phyloP scores from a whole-genome alignment of 1,284 basidiomycete genomes.

The Naganishia albida region DNA sequence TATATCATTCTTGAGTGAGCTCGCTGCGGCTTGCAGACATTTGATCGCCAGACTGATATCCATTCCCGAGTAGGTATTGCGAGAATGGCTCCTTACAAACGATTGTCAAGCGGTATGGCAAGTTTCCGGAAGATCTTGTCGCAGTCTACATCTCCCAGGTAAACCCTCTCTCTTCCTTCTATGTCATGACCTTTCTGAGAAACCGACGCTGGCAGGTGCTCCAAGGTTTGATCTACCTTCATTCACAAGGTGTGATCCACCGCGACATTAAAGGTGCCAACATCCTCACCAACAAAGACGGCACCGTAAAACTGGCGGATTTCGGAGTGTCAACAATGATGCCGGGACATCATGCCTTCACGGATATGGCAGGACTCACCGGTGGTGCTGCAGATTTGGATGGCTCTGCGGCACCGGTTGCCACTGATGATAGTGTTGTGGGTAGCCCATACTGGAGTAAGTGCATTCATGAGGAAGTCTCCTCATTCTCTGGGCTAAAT shows the following conservation, averaged over 20 bases:
- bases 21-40: conserved; percentile 33
- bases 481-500: conserved; percentile 4
- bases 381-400: conserved; percentile 52
- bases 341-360: conserved; percentile 39
- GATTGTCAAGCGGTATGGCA: conserved; percentile 94
- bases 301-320: conserved; percentile 91
- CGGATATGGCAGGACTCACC: conserved; percentile 27
- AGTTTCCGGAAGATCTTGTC: conserved; percentile 94
- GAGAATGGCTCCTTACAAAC: conserved; percentile 96
- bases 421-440: conserved; percentile 77
- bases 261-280: conserved; percentile 99
- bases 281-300: conserved; percentile 96
- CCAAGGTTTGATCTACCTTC: conserved; percentile 88
- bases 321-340: conserved; percentile 75
- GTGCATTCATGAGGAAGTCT: conserved; percentile 43
- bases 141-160: conserved; percentile 95
- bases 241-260: conserved; percentile 97
- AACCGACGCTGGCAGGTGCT: conserved; percentile 57
- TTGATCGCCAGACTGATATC: conserved; percentile 9
- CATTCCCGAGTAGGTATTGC: conserved; percentile 68
- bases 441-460: conserved; percentile 96
- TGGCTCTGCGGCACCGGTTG: conserved; percentile 60
- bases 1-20: conserved; percentile 92
- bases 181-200: conserved; percentile 45
- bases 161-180: conserved; percentile 33